Evolutionary conservation across 225 moss, liverwort and hornwort genomes (phyloP).

Genomic region (Physcomitrellopsis africana): DNA sequence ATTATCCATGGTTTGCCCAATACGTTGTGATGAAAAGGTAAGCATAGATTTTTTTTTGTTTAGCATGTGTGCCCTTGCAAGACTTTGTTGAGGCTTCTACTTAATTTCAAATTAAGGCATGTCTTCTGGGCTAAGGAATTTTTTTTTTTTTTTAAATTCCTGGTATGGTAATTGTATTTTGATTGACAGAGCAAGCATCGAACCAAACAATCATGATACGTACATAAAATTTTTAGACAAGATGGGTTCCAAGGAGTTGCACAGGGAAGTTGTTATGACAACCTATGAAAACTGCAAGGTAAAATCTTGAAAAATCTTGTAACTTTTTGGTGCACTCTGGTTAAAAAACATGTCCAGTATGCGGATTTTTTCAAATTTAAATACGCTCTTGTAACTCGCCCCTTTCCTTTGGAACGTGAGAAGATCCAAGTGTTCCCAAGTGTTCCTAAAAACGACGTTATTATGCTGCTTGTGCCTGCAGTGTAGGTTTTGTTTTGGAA

Average conservation of each 20-base stretch:
- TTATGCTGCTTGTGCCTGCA: too few relatives aligned
- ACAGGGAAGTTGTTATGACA: constrained; percentile 91
- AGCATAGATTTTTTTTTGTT: constrained; percentile 16
- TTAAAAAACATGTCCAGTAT: not conserved
- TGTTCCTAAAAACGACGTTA: too few relatives aligned
- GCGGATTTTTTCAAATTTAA: not conserved
- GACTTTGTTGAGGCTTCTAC: constrained; percentile 15
- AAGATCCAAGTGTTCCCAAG: not conserved
- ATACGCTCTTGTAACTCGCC: not conserved
- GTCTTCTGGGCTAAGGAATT: constrained; percentile 2
- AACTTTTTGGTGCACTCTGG: not conserved
- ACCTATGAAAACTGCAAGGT: constrained; percentile 99
- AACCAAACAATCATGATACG: constrained; percentile 97
- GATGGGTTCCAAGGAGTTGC: constrained; percentile 73
- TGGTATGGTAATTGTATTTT: constrained; percentile 19
- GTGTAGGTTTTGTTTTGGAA: not conserved
- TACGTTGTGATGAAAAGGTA: constrained; percentile 99
- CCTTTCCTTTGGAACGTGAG: not conserved
- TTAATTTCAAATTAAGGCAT: constrained; percentile 8
- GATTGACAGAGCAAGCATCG: constrained; percentile 88
- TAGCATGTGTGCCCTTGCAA: not conserved
- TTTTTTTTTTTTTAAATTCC: constrained; percentile 12
- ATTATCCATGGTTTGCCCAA: constrained; percentile 96
- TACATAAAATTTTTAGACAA: constrained; percentile 93
- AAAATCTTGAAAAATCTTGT: constrained; percentile 16